A percentile compares a stretch with the other conserved stretches of the same genome.
These are phyloP conservation scores for Adansonia grandidieri DNA, from an alignment of 441 rosid genomes.

Conservation along the genomic window DNA sequence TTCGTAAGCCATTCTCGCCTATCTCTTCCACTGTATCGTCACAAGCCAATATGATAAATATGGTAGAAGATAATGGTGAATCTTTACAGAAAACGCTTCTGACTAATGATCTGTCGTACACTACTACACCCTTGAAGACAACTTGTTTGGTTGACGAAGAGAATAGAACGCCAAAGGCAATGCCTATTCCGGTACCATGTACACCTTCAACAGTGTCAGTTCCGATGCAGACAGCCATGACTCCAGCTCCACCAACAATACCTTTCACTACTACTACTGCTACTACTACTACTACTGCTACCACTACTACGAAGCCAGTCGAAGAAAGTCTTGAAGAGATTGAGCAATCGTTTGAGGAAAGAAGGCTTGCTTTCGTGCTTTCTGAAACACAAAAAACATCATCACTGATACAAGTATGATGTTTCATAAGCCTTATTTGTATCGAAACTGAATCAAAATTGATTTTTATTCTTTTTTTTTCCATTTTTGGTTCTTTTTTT, in stretches of 20 bases:
- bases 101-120: conserved; percentile 35
- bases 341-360: conserved; percentile 87
- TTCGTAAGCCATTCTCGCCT: conserved; percentile 89
- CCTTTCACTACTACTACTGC: too few species aligned
- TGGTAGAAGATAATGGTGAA: conserved; percentile 34
- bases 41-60: conserved; percentile 48
- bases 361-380: conserved; percentile 71
- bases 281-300: too few species aligned
- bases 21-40: conserved; percentile 57
- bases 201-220: conserved; percentile 73
- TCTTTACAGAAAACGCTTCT: conserved; percentile 42
- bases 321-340: conserved; percentile 33
- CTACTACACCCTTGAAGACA: conserved; percentile 54
- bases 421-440: not conserved
- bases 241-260: conserved; percentile 40
- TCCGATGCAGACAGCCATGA: conserved; percentile 71
- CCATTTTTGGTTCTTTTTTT: too few species aligned
- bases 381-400: conserved; percentile 46
- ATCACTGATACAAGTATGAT: conserved; percentile 43
- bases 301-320: conserved; percentile 31
- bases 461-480: not conserved
- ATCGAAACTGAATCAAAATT: not conserved
- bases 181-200: conserved; percentile 45
- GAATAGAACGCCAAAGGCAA: conserved; percentile 64
- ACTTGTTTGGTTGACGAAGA: conserved; percentile 52